Evolutionary conservation across 2,329 filamentous ascomycete species (phyloP), one percentile per base, ranked within the genome.

Genomic region (Penicillium sp.): DNA sequence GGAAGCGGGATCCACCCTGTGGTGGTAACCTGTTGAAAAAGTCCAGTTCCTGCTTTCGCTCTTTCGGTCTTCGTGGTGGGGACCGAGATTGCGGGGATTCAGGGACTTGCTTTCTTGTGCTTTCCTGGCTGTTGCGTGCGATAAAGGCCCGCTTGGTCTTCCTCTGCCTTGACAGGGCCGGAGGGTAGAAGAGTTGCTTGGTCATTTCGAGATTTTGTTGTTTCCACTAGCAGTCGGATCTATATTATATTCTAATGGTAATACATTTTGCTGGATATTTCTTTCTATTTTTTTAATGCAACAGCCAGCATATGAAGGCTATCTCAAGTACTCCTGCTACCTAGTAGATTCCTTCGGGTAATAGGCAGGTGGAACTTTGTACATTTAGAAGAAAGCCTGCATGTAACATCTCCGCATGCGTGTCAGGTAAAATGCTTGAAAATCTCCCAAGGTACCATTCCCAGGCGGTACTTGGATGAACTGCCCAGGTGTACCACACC

Each of bases 151-250:
- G 46, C 57, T 54, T 50, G 47, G 24, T 35, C 39, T 53, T 47
- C 28, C 18, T 28, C 25, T 40, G 47, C 41, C 42, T 39, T 46
- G 25, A 33, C 46, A 46, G 39, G 44, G 44, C 33, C 10, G 39
- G 47, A 39, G 42, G 33, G 18, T 35, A 33, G 9, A 46, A 47
- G 25, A 56, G 57, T 51, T 55, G 57, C 57, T 56, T 57, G 59
- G 57, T 54, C 54, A 55, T 49, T 57, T 56, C 54, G 52, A 58
- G 50, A 54, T 48, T 50, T 58, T 52, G 46, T 43, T 58, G 42
- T 52, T 52, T 47, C 41, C 39, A 24, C 33, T 47, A 31, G 53
- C 23, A 40, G 45, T 58, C 42, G 15, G 42, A 44, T 24, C 18
- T 44, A 44, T 50, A 39, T 46, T 44, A 44, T 52, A 53, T 28